Evolutionary conservation across 306 rosid genomes (phyloP), one percentile per base, ranked within the genome.

Genomic region (Prunus campanulata): DNA sequence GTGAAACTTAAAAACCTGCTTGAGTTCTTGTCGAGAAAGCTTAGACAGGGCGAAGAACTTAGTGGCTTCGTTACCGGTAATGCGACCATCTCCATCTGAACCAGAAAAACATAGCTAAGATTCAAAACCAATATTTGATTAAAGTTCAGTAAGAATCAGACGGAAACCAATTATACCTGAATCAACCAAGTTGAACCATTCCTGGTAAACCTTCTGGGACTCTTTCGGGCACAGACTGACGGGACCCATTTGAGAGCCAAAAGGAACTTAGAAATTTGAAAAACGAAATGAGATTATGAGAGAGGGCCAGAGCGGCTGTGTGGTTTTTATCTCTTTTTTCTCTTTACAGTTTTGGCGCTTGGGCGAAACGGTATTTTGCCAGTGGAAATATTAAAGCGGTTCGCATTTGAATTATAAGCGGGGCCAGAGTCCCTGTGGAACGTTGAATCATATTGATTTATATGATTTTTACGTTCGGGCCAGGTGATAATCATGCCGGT

Each of bases 151-250:
- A 0, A 0, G 14, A 66, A 19, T 25, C 7, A 27, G 29, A 11
- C 11, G 15, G 49, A 11, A 55, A 20, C 11, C 8, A 47, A 63
- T 48, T 2, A 56, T 13, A 93, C 97, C 97, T 85, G 96, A 91
- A 86, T 94, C 97, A 20, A 93, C 96, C 11, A 85, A 51, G 78
- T 78, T 74, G 89, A 92, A 94, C 98, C 98, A 94, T 51, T 92
- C 88, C 73, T 88, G 88, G 75, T 86, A 94, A 71, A 89, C 85
- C 71, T 77, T 85, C 54, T 81, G 83, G 63, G 85, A 85, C 72
- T 93, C 96, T 75, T 90, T 88, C 1, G 93, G 75, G 81, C 82
- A 84, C 47, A 83, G 75, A 25, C 74, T 52, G 30, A 78, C 56
- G 81, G 78, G 63, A 75, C 82, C 80, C 97, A 92, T 94, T 42